These are phyloP conservation scores for Salix udensis DNA, from an alignment of 345 rosid genomes.

Conservation along the genomic window DNA sequence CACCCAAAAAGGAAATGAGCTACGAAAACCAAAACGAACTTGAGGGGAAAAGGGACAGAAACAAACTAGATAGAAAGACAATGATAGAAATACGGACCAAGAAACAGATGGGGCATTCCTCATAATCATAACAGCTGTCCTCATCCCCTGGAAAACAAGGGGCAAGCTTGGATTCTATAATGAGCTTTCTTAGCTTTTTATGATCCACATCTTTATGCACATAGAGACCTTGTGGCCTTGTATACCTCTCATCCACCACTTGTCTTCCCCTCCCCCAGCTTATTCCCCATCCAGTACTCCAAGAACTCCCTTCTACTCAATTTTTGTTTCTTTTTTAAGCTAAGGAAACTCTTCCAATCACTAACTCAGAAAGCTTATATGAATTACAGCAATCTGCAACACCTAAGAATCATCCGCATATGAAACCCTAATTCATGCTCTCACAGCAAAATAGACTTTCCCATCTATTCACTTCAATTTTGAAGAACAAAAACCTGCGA, in stretches of 20 bases:
- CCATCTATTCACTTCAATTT: neutral
- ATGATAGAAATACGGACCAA: conserved; percentile 52
- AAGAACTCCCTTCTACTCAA: neutral
- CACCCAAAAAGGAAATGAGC: neutral
- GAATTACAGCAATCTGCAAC: neutral
- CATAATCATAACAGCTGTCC: conserved; percentile 66
- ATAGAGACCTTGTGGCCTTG: conserved; percentile 89
- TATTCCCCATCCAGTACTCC: conserved; percentile 77
- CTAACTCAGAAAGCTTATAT: neutral
- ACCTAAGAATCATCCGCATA: neutral
- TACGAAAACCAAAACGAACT: no score
- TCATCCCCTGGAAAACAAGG: conserved; percentile 97
- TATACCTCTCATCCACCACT: conserved; percentile 85
- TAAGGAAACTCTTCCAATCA: neutral
- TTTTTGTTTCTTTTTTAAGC: neutral
- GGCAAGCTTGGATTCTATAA: conserved; percentile 91
- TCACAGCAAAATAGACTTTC: neutral
- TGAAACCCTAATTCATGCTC: conserved; percentile 1
- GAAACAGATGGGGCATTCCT: conserved; percentile 98
- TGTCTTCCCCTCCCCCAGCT: conserved; percentile 84
- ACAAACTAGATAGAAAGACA: neutral
- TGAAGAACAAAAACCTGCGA: neutral
- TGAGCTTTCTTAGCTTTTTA: conserved; percentile 92
- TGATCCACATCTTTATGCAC: conserved; percentile 83
- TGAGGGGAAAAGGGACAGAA: neutral